Evolutionary conservation across 495 filamentous ascomycete genomes (phyloP).

Genomic region (Penicillium pulvis): DNA sequence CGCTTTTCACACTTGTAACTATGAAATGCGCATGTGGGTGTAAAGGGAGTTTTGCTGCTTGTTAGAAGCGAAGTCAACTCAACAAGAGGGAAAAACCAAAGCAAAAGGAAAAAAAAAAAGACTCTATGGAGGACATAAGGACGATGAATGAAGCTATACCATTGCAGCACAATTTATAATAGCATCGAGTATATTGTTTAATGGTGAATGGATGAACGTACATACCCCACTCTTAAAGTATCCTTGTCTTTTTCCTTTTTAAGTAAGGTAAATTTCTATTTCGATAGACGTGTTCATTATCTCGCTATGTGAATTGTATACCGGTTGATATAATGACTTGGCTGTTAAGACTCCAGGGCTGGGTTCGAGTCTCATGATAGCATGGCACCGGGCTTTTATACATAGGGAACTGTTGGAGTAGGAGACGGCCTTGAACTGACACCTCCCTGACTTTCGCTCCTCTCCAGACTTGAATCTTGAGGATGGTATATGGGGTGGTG

Average conservation of each 20-base stretch:
- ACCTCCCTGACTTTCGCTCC: too few relatives aligned
- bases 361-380: too few relatives aligned
- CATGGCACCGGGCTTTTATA: too few relatives aligned
- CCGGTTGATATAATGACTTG: neutral
- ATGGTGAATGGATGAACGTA: conserved; percentile 17
- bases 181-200: conserved; percentile 16
- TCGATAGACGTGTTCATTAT: neutral
- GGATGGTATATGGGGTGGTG: too few relatives aligned
- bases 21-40: conserved; percentile 24
- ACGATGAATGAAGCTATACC: conserved; percentile 8
- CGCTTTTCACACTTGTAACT: conserved; percentile 14
- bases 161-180: conserved; percentile 7
- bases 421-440: too few relatives aligned
- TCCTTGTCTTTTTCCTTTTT: neutral
- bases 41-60: conserved; percentile 24
- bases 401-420: too few relatives aligned
- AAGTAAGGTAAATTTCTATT: neutral
- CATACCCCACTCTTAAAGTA: conserved; percentile 9
- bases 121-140: conserved; percentile 13
- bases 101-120: conserved; percentile 6
- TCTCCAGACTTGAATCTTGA: too few relatives aligned
- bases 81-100: conserved; percentile 1
- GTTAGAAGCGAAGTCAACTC: conserved; percentile 18
- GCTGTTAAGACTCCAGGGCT: neutral
- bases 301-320: neutral